These are phyloP conservation scores for Daphne laureola DNA, from an alignment of 441 rosid species.

Conservation along the genomic window DNA sequence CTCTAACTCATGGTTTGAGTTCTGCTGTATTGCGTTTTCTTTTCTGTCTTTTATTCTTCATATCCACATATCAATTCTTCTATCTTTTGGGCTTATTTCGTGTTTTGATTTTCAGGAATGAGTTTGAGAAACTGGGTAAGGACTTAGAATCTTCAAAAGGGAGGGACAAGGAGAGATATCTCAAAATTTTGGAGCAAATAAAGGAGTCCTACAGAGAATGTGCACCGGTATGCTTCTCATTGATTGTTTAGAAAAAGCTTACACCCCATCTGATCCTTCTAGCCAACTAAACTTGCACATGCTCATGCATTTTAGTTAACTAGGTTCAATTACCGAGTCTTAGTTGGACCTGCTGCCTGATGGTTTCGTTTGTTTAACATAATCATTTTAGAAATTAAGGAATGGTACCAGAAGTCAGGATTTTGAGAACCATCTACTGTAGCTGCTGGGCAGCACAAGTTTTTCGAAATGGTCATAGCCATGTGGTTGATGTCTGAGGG, in stretches of 20 bases:
- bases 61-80: not conserved
- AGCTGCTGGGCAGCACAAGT: too few species aligned
- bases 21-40: not conserved
- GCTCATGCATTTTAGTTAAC: too few species aligned
- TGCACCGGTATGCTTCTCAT: slow-evolving; percentile 48
- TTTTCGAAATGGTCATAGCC: too few species aligned
- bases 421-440: too few species aligned
- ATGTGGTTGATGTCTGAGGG: too few species aligned
- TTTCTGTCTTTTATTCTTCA: slow-evolving; percentile 7
- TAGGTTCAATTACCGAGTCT: too few species aligned
- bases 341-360: too few species aligned
- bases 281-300: too few species aligned
- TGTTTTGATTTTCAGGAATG: slow-evolving; percentile 27
- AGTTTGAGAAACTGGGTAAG: slow-evolving; percentile 66
- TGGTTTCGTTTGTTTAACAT: too few species aligned
- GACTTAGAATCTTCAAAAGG: slow-evolving; percentile 71
- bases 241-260: not conserved
- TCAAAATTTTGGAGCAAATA: slow-evolving; percentile 46
- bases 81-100: too few species aligned
- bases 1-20: not conserved
- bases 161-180: slow-evolving; percentile 64
- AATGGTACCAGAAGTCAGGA: too few species aligned
- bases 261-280: not conserved
- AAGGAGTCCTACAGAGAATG: slow-evolving; percentile 53
- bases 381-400: too few species aligned